phyloP scores from a whole-genome alignment of 2,329 filamentous ascomycete species.

The Pseudocercospora fijiensis region DNA sequence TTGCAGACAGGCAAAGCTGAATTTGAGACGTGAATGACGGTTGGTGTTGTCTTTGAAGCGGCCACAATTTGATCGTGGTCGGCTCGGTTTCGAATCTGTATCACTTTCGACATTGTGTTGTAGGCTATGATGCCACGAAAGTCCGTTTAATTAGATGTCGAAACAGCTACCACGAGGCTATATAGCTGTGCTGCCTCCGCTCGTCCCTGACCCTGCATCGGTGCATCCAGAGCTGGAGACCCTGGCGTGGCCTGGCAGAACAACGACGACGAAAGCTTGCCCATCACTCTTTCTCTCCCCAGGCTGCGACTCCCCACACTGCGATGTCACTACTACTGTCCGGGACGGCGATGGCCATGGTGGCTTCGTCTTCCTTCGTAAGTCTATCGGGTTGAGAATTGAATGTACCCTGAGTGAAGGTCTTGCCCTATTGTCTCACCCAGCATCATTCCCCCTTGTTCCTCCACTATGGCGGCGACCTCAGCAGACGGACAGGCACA shows the following conservation, averaged over 20 bases:
- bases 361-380: background rate
- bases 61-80: constrained; percentile 27
- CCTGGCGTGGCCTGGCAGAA: background rate
- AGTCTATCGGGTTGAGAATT: background rate
- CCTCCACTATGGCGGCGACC: background rate
- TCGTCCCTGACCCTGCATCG: background rate
- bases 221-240: background rate
- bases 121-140: background rate
- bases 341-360: background rate
- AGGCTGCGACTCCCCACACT: background rate
- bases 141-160: background rate
- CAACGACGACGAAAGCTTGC: background rate
- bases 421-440: background rate
- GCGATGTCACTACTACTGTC: background rate
- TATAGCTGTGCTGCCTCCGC: background rate
- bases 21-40: constrained; percentile 49
- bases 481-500: background rate
- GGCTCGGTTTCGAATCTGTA: constrained; percentile 17
- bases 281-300: background rate
- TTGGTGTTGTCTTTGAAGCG: constrained; percentile 27
- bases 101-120: constrained; percentile 11
- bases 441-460: background rate
- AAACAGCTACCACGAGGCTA: background rate
- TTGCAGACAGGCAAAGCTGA: constrained; percentile 24
- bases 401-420: background rate